These are phyloP conservation scores for Saksenaea oblongispora DNA, from an alignment of 371 early-diverging fungal species.

Conservation along the genomic window DNA sequence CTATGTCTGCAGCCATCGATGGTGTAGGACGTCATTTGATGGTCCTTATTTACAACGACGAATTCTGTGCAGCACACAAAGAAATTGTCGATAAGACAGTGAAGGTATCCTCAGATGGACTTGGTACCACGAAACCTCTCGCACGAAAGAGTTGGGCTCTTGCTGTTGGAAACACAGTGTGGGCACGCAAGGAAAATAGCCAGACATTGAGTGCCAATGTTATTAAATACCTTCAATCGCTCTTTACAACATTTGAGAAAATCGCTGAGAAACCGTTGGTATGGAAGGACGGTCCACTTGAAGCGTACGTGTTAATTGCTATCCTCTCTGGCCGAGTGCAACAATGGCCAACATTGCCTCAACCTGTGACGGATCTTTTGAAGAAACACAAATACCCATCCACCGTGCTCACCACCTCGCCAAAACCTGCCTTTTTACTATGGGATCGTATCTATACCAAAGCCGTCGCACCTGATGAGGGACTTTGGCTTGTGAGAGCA, in stretches of 20 bases:
- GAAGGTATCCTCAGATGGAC: conserved; percentile 56
- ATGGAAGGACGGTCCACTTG: conserved; percentile 69
- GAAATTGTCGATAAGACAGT: conserved; percentile 42
- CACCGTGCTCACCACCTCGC: conserved; percentile 31
- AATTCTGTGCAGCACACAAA: conserved; percentile 38
- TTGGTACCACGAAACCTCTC: conserved; percentile 57
- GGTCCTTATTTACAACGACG: conserved; percentile 53
- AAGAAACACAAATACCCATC: conserved; percentile 46
- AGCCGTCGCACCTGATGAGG: conserved; percentile 67
- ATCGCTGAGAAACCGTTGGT: conserved; percentile 65
- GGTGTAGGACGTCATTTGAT: conserved; percentile 64
- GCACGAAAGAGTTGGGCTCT: conserved; percentile 63
- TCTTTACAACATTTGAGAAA: conserved; percentile 62
- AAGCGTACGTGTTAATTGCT: conserved; percentile 71
- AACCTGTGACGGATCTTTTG: conserved; percentile 31
- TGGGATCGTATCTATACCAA: conserved; percentile 85
- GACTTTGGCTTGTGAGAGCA: conserved; percentile 72
- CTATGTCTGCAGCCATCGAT: conserved; percentile 62
- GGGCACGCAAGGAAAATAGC: conserved; percentile 46
- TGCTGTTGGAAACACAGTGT: conserved; percentile 48
- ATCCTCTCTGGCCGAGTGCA: conserved; percentile 48
- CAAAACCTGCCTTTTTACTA: conserved; percentile 74
- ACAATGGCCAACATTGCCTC: conserved; percentile 40
- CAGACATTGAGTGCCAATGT: conserved; percentile 33
- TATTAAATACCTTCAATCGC: conserved; percentile 50